A percentile compares a stretch with the other conserved stretches of the same genome.
These are phyloP conservation scores for Hypoxylon sp. DNA, from an alignment of 2,329 filamentous ascomycete genomes.

Conservation along the genomic window DNA sequence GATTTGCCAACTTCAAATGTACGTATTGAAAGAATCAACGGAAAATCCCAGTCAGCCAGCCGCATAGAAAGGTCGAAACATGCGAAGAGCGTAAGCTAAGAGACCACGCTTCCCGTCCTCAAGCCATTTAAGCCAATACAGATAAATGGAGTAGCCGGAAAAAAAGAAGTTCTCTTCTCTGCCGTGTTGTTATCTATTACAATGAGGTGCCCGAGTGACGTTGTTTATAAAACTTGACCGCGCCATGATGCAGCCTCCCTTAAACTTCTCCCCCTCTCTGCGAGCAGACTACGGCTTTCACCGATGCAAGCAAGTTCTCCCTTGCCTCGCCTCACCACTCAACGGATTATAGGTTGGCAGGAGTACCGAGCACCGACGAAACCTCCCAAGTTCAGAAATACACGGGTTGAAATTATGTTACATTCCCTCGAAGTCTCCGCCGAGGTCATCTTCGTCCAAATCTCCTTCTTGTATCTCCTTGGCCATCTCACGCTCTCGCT, in stretches of 20 bases:
- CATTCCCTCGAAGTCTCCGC: constrained; percentile 95
- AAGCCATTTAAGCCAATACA: constrained; percentile 6
- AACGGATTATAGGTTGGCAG: constrained; percentile 25
- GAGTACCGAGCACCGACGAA: constrained; percentile 28
- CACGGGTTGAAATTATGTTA: constrained; percentile 59
- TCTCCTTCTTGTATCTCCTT: constrained; percentile 99
- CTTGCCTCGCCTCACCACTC: constrained; percentile 25
- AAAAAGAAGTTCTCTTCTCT: constrained; percentile 31
- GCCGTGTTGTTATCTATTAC: constrained; percentile 47
- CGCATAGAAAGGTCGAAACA: constrained; percentile 13
- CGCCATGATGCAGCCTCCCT: constrained; percentile 26
- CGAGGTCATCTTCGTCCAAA: constrained; percentile 94
- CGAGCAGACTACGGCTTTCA: constrained; percentile 38
- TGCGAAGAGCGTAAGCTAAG: constrained; percentile 28
- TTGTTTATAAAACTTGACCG: constrained; percentile 40
- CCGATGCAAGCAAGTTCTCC: constrained; percentile 20
- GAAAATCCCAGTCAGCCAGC: constrained; percentile 6
- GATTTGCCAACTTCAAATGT: not conserved
- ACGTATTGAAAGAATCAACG: not conserved
- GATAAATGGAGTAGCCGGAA: constrained; percentile 3
- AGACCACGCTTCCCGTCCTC: constrained; percentile 16
- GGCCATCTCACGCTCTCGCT: constrained; percentile 94
- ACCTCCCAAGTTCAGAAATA: constrained; percentile 47
- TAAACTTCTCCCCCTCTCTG: constrained; percentile 22
- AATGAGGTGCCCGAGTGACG: constrained; percentile 39